Base-by-base conservation (phyloP, 2,329 filamentous ascomycete genomes). In the Xylaria sp. region DNA sequence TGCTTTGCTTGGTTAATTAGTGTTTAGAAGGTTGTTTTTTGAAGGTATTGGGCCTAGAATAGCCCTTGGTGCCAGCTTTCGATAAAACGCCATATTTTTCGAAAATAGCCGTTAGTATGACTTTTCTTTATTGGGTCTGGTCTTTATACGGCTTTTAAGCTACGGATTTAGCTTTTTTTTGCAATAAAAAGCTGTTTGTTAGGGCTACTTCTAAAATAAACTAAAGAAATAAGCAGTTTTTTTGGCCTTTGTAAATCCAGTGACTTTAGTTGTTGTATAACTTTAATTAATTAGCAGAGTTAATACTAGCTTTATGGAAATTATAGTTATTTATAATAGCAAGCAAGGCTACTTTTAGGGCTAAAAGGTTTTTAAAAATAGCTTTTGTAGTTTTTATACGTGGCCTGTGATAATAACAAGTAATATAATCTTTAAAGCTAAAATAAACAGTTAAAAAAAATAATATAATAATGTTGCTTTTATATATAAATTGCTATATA, bases 401-500 rank as follows among this genome's bases (percentile, higher is more conserved):
- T n/a, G 22, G 44, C 13, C 29, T 49, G 5, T 27, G n/a, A n/a
- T n/a, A n/a, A n/a, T n/a, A 13, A n/a, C 13, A n/a, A 15, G 2
- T n/a, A 25, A 17, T 31, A 15, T 20, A 13, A 0, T n/a, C 17
- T 60, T 60, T 60, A 42, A 13, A 20, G 17, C 36, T 51, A 6
- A 31, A 20, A 60, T 42, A 60, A 15, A 51, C 9, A 31, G n/a
- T 60, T 51, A 51, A 60, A 31, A 42, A 13, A 42, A 60, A 51
- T 2, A 22, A 20, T 9, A 45, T 31, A 33, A 2, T 3, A 57
- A 57, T 22, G 10, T 57, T 57, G 20, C 10, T 22, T 57, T 57
- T 57, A 57, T 57, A 57, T 57, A 57, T 15, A 27, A 57, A 57
- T 33, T 57, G 13, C 10, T 45, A 33, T 45, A 57, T 33, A 33